Conservation (phyloP, 139 green algal species). For the Picochlorum sp. region DNA sequence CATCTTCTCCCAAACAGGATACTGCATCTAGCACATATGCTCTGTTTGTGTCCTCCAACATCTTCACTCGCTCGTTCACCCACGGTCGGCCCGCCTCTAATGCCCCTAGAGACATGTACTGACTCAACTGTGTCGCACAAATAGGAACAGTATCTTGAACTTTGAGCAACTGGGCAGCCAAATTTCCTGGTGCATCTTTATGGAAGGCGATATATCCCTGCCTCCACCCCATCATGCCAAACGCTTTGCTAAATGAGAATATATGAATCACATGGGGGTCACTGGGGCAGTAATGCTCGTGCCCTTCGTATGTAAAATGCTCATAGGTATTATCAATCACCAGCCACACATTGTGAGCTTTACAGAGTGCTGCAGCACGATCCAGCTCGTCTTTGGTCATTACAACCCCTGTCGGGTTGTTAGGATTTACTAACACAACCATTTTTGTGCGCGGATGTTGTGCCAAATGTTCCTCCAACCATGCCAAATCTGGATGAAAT, state of each 20-base stretch:
- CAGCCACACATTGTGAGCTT: conserved; percentile 61
- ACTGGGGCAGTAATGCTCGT: conserved; percentile 46
- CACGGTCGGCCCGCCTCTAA: conserved; percentile 45
- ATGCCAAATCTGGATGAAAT: conserved; percentile 50
- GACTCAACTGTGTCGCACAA: conserved; percentile 67
- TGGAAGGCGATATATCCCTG: conserved; percentile 75
- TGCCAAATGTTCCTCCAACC: conserved; percentile 39
- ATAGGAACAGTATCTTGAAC: conserved; percentile 90
- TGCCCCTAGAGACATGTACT: conserved; percentile 60
- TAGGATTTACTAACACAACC: conserved; percentile 76
- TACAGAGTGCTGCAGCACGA: conserved; percentile 45
- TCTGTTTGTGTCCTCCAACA: conserved; percentile 41
- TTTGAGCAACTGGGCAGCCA: conserved; percentile 61
- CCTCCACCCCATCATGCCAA: conserved; percentile 84
- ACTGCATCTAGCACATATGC: conserved; percentile 53
- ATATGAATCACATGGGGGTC: conserved; percentile 71
- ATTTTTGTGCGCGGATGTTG: conserved; percentile 32
- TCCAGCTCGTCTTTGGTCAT: conserved; percentile 54
- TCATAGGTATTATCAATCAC: conserved; percentile 94
- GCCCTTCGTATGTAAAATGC: conserved; percentile 71
- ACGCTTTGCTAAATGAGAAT: conserved; percentile 84
- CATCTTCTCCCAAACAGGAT: conserved; percentile 37
- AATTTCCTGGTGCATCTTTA: conserved; percentile 8
- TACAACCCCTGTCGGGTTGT: conserved; percentile 83
- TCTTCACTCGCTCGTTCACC: conserved; percentile 37